Evolutionary conservation across 2,329 filamentous ascomycete genomes (phyloP), one percentile per base, ranked within the genome.

Genomic region (Stemphylium beticola): DNA sequence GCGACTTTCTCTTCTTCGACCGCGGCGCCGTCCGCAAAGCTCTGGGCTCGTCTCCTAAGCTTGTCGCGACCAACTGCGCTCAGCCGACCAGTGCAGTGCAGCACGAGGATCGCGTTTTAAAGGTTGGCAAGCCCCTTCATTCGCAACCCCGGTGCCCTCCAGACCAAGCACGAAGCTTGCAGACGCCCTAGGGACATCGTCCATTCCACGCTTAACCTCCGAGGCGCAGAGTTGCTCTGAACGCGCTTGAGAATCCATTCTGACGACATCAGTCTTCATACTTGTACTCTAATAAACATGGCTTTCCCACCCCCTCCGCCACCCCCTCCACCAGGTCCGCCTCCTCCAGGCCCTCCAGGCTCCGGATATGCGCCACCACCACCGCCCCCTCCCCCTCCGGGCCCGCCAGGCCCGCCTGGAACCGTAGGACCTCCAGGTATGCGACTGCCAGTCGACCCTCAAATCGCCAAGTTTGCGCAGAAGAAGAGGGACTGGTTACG

Each of bases 401-500:
- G 78, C 17, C 79, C 79, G 24, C 73, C 74, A 5, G 74, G 78
- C 42, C 82, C 86, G 50, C 85, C 86, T 26, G 76, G 75, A 17
- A 71, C 75, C 11, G 70, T 69, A 43, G 69, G 73, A 4, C 66
- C 90, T 48, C 92, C 93, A 60, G 59, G 65, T 36, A 96, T 92
- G 76, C 87, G 87, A 60, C 92, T 92, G 38, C 85, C 88, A 20
- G 84, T 87, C 64, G 89, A 98, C 73, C 88, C 92, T 39, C 91
- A 93, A 63, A 84, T 91, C 69, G 92, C 92, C 47, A 99, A 99
- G 80, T 96, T 97, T 72, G 91, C 93, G 53, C 91, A 97, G 78
- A 99, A 98, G 84, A 99, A 98, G 84, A 96, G 92, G 76, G 93
- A 97, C 87, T 99, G 96, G 96, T 82, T 98, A 69, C 89, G 93